These are phyloP conservation scores for Xylariales sp. DNA, from an alignment of 2,329 filamentous ascomycete genomes.

Conservation along the genomic window DNA sequence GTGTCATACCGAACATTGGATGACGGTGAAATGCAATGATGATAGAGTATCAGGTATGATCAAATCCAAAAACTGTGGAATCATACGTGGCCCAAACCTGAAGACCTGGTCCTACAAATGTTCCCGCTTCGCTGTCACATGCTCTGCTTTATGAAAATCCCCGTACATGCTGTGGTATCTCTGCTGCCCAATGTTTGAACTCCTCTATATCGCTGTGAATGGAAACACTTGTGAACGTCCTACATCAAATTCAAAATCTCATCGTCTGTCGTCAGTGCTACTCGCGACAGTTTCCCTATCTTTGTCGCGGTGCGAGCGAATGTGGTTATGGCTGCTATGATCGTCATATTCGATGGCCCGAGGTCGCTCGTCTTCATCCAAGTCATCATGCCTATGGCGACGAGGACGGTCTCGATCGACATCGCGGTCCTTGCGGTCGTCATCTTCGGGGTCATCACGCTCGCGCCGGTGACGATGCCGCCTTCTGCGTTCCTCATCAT, in stretches of 20 bases:
- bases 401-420: slow-evolving; percentile 21
- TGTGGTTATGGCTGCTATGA: slow-evolving; percentile 15
- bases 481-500: slow-evolving; percentile 27
- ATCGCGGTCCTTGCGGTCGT: slow-evolving; percentile 21
- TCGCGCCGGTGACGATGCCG: slow-evolving; percentile 24
- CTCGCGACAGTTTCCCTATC: slow-evolving; percentile 18
- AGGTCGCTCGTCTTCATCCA: slow-evolving; percentile 19
- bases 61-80: no score
- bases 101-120: not conserved
- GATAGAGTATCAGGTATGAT: no score
- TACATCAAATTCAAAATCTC: not conserved
- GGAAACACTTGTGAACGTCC: not conserved
- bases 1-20: no score
- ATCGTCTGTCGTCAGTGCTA: slow-evolving; percentile 16
- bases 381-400: slow-evolving; percentile 15
- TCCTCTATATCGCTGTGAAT: slow-evolving; percentile 5
- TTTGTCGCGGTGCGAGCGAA: slow-evolving; percentile 14
- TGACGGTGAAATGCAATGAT: no score
- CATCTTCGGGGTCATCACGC: slow-evolving; percentile 24
- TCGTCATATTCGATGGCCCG: slow-evolving; percentile 23
- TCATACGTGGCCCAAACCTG: no score
- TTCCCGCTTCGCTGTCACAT: not conserved
- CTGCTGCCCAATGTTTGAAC: slow-evolving; percentile 1
- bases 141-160: not conserved
- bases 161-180: slow-evolving; percentile 6